A percentile compares a stretch with the other conserved stretches of the same genome.
Evolutionary conservation across 257 asterid genomes (phyloP).

Genomic region (Solanum peruvianum): DNA sequence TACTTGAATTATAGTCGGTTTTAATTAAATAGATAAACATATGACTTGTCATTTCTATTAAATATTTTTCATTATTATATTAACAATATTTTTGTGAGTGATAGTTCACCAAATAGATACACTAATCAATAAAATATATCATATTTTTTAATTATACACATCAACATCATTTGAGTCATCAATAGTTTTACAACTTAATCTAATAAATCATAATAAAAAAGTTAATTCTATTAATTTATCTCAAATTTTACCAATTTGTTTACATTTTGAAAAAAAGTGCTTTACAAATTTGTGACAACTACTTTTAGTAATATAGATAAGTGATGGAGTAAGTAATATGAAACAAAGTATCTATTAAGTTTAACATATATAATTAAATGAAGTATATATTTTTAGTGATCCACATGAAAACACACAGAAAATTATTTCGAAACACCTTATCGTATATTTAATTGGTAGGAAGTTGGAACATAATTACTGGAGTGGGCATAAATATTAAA

Average conservation of each 20-base stretch:
- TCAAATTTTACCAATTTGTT: not conserved
- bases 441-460: not conserved
- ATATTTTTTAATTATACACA: not conserved
- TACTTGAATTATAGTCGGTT: not conserved
- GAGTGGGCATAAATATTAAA: no score
- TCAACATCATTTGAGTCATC: not conserved
- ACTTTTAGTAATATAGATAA: no score
- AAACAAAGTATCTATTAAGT: not conserved
- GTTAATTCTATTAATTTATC: no score
- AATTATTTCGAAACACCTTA: not conserved
- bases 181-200: not conserved
- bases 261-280: no score
- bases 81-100: not conserved
- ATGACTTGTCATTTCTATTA: not conserved
- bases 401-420: rapidly evolving
- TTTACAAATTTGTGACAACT: no score
- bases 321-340: no score
- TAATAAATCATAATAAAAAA: no score
- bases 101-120: not conserved
- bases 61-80: not conserved
- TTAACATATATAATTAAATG: not conserved
- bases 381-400: not conserved
- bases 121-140: not conserved
- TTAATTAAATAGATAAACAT: not conserved
- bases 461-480: not conserved